Conservation (phyloP, 169 alveolate genomes). For the Plasmodium cynomolgi region DNA sequence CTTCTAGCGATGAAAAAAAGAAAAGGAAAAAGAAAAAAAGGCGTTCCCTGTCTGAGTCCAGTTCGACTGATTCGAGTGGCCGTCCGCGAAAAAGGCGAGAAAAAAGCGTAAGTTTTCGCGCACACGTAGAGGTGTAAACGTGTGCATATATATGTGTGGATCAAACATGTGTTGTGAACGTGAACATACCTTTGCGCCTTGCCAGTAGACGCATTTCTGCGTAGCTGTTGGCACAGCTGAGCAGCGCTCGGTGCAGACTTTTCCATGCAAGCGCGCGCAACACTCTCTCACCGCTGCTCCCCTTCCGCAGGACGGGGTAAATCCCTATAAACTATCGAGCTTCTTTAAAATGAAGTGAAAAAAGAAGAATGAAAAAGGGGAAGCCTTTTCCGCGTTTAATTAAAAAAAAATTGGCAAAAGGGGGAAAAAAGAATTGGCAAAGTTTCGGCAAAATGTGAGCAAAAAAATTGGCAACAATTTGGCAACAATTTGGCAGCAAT, state of each 20-base stretch:
- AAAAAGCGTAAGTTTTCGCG: conserved; percentile 37
- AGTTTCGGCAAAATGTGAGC: neutral
- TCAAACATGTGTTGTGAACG: neutral
- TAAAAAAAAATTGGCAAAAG: conserved; percentile 15
- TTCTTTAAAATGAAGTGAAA: conserved; percentile 72
- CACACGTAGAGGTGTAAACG: neutral
- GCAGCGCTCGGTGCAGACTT: neutral
- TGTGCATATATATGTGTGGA: neutral
- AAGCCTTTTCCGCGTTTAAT: conserved; percentile 13
- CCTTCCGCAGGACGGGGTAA: conserved; percentile 40
- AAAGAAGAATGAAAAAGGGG: neutral
- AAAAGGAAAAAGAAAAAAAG: conserved; percentile 18
- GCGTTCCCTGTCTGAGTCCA: conserved; percentile 7
- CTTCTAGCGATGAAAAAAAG: conserved; percentile 17
- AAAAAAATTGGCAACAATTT: neutral
- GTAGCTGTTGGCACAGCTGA: neutral
- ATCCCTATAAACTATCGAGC: conserved; percentile 67
- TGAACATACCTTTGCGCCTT: neutral
- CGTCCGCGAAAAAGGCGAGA: conserved; percentile 31
- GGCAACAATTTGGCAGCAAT: neutral
- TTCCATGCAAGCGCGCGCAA: neutral
- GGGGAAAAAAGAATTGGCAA: neutral
- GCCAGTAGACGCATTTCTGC: neutral
- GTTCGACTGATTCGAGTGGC: conserved; percentile 34
- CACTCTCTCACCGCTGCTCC: neutral